These are phyloP conservation scores for Panicum virgatum DNA, from an alignment of 202 grass and related monocot species.

Conservation along the genomic window DNA sequence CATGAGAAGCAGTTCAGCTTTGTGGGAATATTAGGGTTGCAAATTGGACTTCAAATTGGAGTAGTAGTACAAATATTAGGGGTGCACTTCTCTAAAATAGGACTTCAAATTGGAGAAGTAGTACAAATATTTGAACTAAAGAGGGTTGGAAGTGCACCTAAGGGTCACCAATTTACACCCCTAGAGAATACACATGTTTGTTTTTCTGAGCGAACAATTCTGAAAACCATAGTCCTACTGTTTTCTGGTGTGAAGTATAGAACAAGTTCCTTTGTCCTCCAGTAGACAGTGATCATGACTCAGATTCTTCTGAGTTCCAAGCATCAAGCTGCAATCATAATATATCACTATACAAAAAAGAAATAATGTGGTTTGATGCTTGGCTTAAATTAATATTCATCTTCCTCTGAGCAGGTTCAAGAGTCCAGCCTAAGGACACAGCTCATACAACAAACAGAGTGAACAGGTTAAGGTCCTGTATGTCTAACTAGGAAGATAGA, in stretches of 20 bases:
- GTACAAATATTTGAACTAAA: too few relatives aligned
- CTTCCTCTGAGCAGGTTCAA: constrained; percentile 61
- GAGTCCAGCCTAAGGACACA: constrained; percentile 90
- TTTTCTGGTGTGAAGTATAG: too few relatives aligned
- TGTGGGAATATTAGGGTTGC: too few relatives aligned
- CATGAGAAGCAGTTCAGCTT: neutral
- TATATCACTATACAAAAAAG: neutral
- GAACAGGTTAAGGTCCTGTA: constrained; percentile 47
- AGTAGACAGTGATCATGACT: neutral
- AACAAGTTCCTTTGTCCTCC: too few relatives aligned
- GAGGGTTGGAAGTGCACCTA: too few relatives aligned
- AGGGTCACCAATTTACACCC: too few relatives aligned
- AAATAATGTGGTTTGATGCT: neutral
- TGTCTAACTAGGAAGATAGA: constrained; percentile 61
- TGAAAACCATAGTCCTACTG: neutral
- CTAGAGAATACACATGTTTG: neutral
- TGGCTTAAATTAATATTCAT: constrained; percentile 17
- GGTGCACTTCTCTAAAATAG: too few relatives aligned
- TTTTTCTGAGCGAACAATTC: neutral
- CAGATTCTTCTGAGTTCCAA: neutral
- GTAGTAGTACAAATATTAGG: too few relatives aligned
- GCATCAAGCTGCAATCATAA: neutral
- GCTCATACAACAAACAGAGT: constrained; percentile 61
- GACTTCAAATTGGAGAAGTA: too few relatives aligned
- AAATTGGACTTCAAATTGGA: too few relatives aligned